A percentile compares a stretch with the other conserved stretches of the same genome.
These are phyloP conservation scores for Globisporangium viniferum DNA, from an alignment of 352 stramenopile genomes.

Conservation along the genomic window DNA sequence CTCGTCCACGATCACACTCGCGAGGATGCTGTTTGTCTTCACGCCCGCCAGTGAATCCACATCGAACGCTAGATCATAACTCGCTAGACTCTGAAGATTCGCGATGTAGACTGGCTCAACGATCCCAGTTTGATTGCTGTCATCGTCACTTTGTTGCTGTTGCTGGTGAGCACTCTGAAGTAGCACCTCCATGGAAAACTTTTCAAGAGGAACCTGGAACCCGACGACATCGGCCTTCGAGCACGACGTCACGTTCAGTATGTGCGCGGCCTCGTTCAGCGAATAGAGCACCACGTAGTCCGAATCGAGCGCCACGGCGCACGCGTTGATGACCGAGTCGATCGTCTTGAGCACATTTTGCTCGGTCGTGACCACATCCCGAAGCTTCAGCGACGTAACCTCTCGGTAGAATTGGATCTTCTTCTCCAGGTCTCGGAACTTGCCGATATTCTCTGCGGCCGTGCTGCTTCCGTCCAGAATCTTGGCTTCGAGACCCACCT, in stretches of 20 bases:
- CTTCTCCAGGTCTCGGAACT: slow-evolving; percentile 33
- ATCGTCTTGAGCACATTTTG: slow-evolving; percentile 44
- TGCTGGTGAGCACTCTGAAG: slow-evolving; percentile 27
- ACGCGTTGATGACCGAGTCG: slow-evolving; percentile 36
- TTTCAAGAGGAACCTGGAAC: slow-evolving; percentile 49
- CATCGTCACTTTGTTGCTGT: slow-evolving; percentile 1
- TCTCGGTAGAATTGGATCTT: slow-evolving; percentile 63
- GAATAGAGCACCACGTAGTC: slow-evolving; percentile 59
- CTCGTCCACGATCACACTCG: slow-evolving; percentile 45
- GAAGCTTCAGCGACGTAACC: slow-evolving; percentile 46
- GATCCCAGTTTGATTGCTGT: slow-evolving; percentile 15
- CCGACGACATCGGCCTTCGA: slow-evolving; percentile 37
- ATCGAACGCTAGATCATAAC: slow-evolving; percentile 38
- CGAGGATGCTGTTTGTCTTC: slow-evolving; percentile 27
- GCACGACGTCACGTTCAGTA: slow-evolving; percentile 49
- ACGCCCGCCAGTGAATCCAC: slow-evolving; percentile 34
- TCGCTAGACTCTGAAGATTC: slow-evolving; percentile 36
- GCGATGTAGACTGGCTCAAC: slow-evolving; percentile 37
- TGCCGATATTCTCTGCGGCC: slow-evolving; percentile 31
- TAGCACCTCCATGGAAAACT: slow-evolving; percentile 43
- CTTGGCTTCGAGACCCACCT: slow-evolving; percentile 41
- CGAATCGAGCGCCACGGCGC: slow-evolving; percentile 34
- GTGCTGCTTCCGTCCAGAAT: slow-evolving; percentile 35
- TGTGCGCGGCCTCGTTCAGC: slow-evolving; percentile 28
- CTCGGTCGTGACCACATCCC: slow-evolving; percentile 38